A percentile compares a stretch with the other conserved stretches of the same genome.
Conservation (phyloP, 371 early-diverging fungal species). For the Neoconidiobolus thromboides region DNA sequence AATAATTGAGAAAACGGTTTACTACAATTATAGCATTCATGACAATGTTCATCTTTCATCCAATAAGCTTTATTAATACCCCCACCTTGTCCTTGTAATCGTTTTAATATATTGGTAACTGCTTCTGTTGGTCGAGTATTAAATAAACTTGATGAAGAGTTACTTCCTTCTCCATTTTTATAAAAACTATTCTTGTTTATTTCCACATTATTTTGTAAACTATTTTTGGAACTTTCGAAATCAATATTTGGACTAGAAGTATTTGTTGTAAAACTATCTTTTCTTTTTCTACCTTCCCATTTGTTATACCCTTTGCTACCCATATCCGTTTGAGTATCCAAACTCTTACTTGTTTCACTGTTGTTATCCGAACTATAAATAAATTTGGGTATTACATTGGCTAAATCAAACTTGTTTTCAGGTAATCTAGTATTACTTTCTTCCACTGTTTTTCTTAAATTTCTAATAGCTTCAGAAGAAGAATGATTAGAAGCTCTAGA, state of each 20-base stretch:
- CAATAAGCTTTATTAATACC: constrained; percentile 45
- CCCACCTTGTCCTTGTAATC: constrained; percentile 20
- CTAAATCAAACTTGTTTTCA: no score
- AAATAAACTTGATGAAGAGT: not conserved
- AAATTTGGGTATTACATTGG: no score
- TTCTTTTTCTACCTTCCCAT: no score
- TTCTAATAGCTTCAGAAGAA: not conserved
- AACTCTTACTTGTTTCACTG: no score
- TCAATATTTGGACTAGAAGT: no score
- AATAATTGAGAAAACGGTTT: constrained; percentile 37
- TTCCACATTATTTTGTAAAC: no score
- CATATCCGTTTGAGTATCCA: no score
- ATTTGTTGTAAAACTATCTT: no score
- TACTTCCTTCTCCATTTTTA: not conserved
- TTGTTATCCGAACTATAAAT: no score
- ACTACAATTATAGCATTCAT: constrained; percentile 60
- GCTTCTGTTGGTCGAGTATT: constrained; percentile 1
- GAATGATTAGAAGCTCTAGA: no score
- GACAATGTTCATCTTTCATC: constrained; percentile 63
- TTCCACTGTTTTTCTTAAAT: not conserved
- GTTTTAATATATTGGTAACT: not conserved
- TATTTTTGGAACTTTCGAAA: no score
- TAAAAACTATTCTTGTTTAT: not conserved
- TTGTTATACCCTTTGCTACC: no score
- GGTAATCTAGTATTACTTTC: not conserved